A percentile compares a stretch with the other conserved stretches of the same genome.
Conservation (phyloP, 129 eudicot genomes). For the Centaurea solstitialis region DNA sequence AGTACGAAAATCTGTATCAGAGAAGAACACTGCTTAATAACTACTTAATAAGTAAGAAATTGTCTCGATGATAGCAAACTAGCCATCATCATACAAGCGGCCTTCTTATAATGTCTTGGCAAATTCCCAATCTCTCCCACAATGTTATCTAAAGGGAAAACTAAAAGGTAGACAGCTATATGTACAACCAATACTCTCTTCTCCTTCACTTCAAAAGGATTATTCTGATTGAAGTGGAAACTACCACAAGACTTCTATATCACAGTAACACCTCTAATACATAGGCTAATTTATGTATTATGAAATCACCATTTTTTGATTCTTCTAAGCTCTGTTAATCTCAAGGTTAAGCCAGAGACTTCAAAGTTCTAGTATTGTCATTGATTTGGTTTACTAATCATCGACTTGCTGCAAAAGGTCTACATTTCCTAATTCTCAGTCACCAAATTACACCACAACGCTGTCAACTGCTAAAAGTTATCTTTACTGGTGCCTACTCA, state of each 20-base stretch:
- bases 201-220: not conserved
- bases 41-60: not conserved
- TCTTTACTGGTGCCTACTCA: not conserved
- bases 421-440: constrained; percentile 3
- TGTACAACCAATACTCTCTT: not conserved
- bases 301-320: not conserved
- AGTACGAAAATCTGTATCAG: not conserved
- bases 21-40: not conserved
- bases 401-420: not conserved
- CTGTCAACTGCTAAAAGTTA: not conserved
- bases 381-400: not conserved
- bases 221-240: not conserved
- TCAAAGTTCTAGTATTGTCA: not conserved
- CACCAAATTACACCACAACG: constrained; percentile 3
- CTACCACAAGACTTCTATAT: not conserved
- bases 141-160: not conserved
- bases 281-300: not conserved
- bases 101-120: not conserved
- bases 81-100: not conserved
- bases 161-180: not conserved
- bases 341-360: not conserved
- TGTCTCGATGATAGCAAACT: not conserved
- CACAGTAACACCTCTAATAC: not conserved
- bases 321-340: not conserved
- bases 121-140: not conserved